Evolutionary conservation across 768 basidiomycete genomes (phyloP), one percentile per base, ranked within the genome.

Genomic region (Rhizopogon roseolus): DNA sequence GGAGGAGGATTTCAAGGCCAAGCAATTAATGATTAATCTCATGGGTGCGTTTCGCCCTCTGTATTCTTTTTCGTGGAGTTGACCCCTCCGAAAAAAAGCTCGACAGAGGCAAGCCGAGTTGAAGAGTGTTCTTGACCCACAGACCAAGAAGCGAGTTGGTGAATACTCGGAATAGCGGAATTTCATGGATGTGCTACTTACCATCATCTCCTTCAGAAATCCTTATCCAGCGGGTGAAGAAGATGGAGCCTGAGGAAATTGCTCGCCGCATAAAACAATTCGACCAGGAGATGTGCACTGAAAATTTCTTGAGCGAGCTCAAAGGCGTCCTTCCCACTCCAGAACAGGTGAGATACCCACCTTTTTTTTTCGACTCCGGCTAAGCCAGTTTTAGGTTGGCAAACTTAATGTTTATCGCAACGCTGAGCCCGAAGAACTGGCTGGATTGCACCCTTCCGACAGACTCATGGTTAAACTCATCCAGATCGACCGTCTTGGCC

Each of bases 1-100:
- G 90, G 94, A 98, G 68, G 89, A 96, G 64, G 94, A 94, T 66
- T 99, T 99, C 76, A 93, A 94, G 65, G 94, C 94, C 16, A 94
- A 94, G 70, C 92, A 97, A 67, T 76, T 95, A 45, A 93, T 96
- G 54, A 89, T 90, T 55, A 93, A 92, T 64, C 73, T 94, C 10
- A 83, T 97, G 76, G 88, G 93, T 92, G 65, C 34, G 29, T 56
- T 22, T 22, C 22, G 62, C 54, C 58, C 38, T n/a, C 57, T 55
- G 6, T 9, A 25, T 25, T 19, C 9, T 48, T 48, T 10, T 6
- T 50, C 13, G 2, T 13, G 4, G 14, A 36, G 46, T 25, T 48
- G 9, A 48, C 19, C 22, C 1, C 19, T 17, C 14, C 43, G 32
- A 48, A 48, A 22, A 50, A 53, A 59, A 89, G 89, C 85, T 43